Evolutionary conservation across 2,329 filamentous ascomycete genomes (phyloP), one percentile per base, ranked within the genome.

Genomic region (Rutstroemia sp.): DNA sequence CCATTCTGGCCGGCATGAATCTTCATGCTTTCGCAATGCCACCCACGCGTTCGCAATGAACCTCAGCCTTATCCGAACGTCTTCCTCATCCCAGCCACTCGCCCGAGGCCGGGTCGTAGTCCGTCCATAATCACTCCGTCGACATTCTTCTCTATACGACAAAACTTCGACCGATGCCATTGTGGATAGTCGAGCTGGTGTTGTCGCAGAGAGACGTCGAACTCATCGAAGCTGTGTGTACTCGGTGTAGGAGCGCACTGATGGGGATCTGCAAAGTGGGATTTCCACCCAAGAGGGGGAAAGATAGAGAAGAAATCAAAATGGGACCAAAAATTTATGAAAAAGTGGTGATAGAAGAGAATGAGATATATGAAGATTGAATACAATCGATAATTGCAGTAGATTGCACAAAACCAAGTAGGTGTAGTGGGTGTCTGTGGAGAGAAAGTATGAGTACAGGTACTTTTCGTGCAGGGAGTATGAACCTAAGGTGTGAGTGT

Each of bases 121-220:
- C 71, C 59, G 70, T 69, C 58, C 70, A 72, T 65, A 73, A 65
- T 63, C 71, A 71, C 61, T 71, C 70, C 65, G 69, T 71, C 61
- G 71, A 67, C 58, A 70, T 70, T 67, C 67, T 66, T 59, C 70
- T 71, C 61, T 71, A 65, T 64, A 72, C 65, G 64, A 69, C 66
- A 69, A 71, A 70, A 72, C 72, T 68, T 70, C 69, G 62, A 71
- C 69, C 65, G 71, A 70, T 67, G 75, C 74, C 76, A 78, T 78
- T 68, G 63, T 72, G 69, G 57, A 60, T 63, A 25, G 65, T 68
- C 63, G 63, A 66, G 63, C 64, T 68, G 58, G 61, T 67, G 59
- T 61, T 59, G 55, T 66, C 56, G 64, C 58, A 60, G 59, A 62
- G 60, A 57, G 64, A 54, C 63, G 61, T 65, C 67, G 66, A 58